Evolutionary conservation across 495 filamentous ascomycete genomes (phyloP).

Genomic region (Aspergillus coremiiformis): DNA sequence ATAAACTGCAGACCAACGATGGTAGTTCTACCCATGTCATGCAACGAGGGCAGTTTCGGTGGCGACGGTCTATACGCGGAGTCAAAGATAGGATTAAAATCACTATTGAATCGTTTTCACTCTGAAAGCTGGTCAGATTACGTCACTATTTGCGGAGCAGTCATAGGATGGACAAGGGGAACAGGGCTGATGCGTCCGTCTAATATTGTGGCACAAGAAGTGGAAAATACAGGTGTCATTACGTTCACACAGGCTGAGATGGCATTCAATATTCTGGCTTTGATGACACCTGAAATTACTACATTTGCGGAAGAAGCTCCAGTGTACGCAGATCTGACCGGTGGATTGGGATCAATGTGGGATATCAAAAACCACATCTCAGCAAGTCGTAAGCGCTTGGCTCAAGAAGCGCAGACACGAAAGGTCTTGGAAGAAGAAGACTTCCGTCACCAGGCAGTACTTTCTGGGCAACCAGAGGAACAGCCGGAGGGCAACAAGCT

Average conservation of each 20-base stretch:
- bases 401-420: conserved; percentile 59
- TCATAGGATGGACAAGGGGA: conserved; percentile 98
- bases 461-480: conserved; percentile 73
- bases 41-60: conserved; percentile 97
- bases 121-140: conserved; percentile 95
- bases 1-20: conserved; percentile 92
- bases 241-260: conserved; percentile 99
- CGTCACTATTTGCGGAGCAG: conserved; percentile 93
- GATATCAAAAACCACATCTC: conserved; percentile 16
- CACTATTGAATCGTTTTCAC: conserved; percentile 95
- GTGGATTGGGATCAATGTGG: conserved; percentile 15
- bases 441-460: conserved; percentile 1
- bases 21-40: conserved; percentile 89
- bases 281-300: conserved; percentile 91
- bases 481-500: conserved; percentile 35
- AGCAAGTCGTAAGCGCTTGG: conserved; percentile 75
- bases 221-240: conserved; percentile 90
- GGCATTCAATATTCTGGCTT: conserved; percentile 94
- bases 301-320: conserved; percentile 55
- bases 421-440: conserved; percentile 12
- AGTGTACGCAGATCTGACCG: conserved; percentile 21
- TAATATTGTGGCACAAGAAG: conserved; percentile 90
- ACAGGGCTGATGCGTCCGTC: conserved; percentile 97
- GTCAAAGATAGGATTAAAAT: conserved; percentile 93
- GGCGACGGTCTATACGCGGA: conserved; percentile 97